Evolutionary conservation across 192 early-diverging fungal genomes (phyloP).

Genomic region (Coemansia sp.): DNA sequence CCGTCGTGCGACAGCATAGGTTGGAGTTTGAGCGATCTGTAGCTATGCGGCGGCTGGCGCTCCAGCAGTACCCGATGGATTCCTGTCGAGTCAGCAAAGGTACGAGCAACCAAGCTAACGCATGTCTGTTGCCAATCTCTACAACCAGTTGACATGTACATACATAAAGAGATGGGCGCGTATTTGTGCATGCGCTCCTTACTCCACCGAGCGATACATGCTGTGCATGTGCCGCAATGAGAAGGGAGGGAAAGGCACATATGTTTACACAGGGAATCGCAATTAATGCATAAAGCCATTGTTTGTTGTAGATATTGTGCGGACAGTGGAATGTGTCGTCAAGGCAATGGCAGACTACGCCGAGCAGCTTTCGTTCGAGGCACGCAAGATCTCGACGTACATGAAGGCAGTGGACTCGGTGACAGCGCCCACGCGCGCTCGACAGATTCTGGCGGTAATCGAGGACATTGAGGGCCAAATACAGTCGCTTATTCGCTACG

Average conservation of each 20-base stretch:
- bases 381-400: slow-evolving; percentile 32
- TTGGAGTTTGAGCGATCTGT: slow-evolving; percentile 44
- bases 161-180: neutral
- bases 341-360: slow-evolving; percentile 33
- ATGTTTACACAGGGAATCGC: neutral
- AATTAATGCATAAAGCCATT: slow-evolving; percentile 21
- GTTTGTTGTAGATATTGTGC: slow-evolving; percentile 33
- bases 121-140: neutral
- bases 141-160: neutral
- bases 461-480: slow-evolving; percentile 39
- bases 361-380: slow-evolving; percentile 30
- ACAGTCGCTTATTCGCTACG: slow-evolving; percentile 44
- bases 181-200: neutral
- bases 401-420: slow-evolving; percentile 31
- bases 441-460: slow-evolving; percentile 26
- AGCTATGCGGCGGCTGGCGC: slow-evolving; percentile 44
- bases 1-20: slow-evolving; percentile 12
- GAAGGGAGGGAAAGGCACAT: neutral
- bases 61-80: slow-evolving; percentile 37
- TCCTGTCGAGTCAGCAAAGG: slow-evolving; percentile 33
- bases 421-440: slow-evolving; percentile 13
- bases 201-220: neutral
- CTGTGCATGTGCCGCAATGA: neutral
- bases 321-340: slow-evolving; percentile 20
- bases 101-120: slow-evolving; percentile 3